Evolutionary conservation across 768 basidiomycete species (phyloP), one percentile per base, ranked within the genome.

Genomic region (Amyloporia xantha): DNA sequence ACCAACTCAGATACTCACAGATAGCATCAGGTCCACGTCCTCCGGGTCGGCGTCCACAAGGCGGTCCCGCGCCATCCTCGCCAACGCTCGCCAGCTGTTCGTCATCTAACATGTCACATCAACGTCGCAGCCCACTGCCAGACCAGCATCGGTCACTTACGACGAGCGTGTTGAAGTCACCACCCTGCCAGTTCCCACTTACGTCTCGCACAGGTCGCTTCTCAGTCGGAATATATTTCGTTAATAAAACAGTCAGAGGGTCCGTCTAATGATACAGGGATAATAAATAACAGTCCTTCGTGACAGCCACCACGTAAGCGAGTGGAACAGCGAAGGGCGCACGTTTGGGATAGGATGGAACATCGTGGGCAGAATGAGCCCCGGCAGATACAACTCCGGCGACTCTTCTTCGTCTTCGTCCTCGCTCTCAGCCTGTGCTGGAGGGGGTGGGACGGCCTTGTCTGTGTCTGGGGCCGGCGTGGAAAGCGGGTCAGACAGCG

Each of bases 341-440:
- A 91, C 89, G 71, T 89, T 89, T 44, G 90, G 89, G 37, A 91
- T 85, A n/a, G 89, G 89, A 41, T 91, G 68, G 63, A 91, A 91
- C 83, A 91, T 84, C 27, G 81, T 84, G 27, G 88, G 82, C 24
- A 78, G 65, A 28, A 82, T 72, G 30, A 91, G 77, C 30, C 79
- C 79, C 2, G 87, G 86, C 23, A 87, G 69, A 62, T 80, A 82
- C 19, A 86, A 59, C 41, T 79, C 77, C 2, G 78, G 82, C 0
- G 71, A 63, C 20, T 79, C 72, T 30, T 74, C 70, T 53, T 76
- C 77, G 17, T 79, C 78, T 19, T 69, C 66, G 10, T 72, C 72
- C 45, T 65, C 74, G 30, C 72, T 68, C 17, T 68, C 58, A 5
- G 56, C 57, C 7, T 50, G 37, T 0, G 49, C 43, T 1, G 78